Evolutionary conservation across 768 basidiomycete species (phyloP), one percentile per base, ranked within the genome.

Genomic region (Tulasnella sp.): DNA sequence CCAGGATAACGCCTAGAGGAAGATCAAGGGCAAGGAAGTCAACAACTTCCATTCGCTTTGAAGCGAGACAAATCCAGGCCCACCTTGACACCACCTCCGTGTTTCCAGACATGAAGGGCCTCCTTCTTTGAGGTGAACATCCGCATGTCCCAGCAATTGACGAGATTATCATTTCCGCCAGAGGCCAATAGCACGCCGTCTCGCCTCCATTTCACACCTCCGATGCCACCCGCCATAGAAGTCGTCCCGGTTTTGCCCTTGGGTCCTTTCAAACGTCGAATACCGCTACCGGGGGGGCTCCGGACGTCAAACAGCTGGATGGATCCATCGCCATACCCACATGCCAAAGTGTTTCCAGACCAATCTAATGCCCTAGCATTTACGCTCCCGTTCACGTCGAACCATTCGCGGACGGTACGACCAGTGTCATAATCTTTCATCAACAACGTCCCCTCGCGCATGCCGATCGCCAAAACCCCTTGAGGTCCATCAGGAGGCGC

Each of bases 221-320:
- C 19, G 27, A 48, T n/a, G 19, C 46, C 27, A 29, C 21, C 46
- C 7, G 46, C 34, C 34, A 15, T 38, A 15, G 5, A 38, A 7
- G 34, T 38, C 34, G n/a, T n/a, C n/a, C n/a, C n/a, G n/a, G n/a
- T n/a, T n/a, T 48, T 48, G 46, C 46, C 46, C 7, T n/a, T 5
- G 19, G 5, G 46, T 11, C 46, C 46, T n/a, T 21, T 48, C 19
- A 22, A 11, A 22, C 46, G 11, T n/a, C 46, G 46, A 48, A 38
- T n/a, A n/a, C n/a, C 11, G 27, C 7, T 29, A 48, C 46, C 46
- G n/a, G 46, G 34, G 5, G 34, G 27, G 11, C 27, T 48, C n/a
- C 46, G 46, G n/a, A 48, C 46, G 46, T 48, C 46, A n/a, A 48
- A 48, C 21, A 48, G 46, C 46, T 48, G 19, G 46, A 48, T 48